These are phyloP conservation scores for Cantharellus cinnabarinus DNA, from an alignment of 768 basidiomycete species.

Conservation along the genomic window DNA sequence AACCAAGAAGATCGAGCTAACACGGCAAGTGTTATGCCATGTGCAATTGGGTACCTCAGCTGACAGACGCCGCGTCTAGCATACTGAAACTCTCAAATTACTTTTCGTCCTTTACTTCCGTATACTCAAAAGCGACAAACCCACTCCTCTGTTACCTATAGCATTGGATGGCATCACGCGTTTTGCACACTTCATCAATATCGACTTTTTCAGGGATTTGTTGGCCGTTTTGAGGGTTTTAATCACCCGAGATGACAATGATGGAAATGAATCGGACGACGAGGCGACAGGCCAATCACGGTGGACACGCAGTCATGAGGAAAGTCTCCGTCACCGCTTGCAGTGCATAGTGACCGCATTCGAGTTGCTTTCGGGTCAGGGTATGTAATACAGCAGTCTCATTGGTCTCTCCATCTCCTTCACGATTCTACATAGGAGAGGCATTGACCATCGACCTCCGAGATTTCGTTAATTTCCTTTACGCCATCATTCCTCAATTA, in stretches of 20 bases:
- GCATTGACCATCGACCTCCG: constrained; percentile 89
- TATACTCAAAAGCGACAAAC: constrained; percentile 68
- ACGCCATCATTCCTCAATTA: constrained; percentile 59
- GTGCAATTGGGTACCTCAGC: neutral
- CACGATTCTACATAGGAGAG: constrained; percentile 39
- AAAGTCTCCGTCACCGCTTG: constrained; percentile 37
- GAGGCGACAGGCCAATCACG: neutral
- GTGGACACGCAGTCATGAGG: constrained; percentile 16
- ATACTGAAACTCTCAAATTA: constrained; percentile 95
- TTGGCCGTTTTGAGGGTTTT: constrained; percentile 68
- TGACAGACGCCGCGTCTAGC: constrained; percentile 26
- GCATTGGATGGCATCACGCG: constrained; percentile 82
- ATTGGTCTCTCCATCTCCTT: neutral
- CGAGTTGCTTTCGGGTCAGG: constrained; percentile 90
- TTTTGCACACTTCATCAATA: constrained; percentile 90
- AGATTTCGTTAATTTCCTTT: constrained; percentile 73
- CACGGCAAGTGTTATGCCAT: constrained; percentile 33
- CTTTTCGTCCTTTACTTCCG: constrained; percentile 94
- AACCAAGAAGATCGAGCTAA: constrained; percentile 74
- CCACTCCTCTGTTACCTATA: constrained; percentile 61
- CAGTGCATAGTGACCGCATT: constrained; percentile 92
- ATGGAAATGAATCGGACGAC: constrained; percentile 13
- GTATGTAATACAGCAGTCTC: constrained; percentile 21
- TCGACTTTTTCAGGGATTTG: constrained; percentile 96
- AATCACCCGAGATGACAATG: constrained; percentile 26